Conservation (phyloP, 768 basidiomycete species). For the Leccinum subgranulosum region DNA sequence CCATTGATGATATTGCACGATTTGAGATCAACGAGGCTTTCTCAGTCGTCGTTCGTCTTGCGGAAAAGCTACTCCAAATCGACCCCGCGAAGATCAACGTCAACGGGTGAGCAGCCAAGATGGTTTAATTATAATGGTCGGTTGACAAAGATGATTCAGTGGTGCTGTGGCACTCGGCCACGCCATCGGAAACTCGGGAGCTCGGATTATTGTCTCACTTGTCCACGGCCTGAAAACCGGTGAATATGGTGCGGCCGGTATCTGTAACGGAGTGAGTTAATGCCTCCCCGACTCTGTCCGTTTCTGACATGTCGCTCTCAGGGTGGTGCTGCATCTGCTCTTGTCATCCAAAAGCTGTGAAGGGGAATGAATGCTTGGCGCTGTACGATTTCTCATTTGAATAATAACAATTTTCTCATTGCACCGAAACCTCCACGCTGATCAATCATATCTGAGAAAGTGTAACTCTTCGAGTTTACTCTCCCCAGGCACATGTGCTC, state of each 20-base stretch:
- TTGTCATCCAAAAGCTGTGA: constrained; percentile 86
- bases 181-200: constrained; percentile 94
- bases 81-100: constrained; percentile 89
- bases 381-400: constrained; percentile 15
- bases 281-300: neutral
- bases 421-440: constrained; percentile 2
- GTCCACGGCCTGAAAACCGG: constrained; percentile 89
- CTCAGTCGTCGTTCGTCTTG: constrained; percentile 88
- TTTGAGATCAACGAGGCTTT: constrained; percentile 99
- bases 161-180: constrained; percentile 96
- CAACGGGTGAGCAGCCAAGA: constrained; percentile 58
- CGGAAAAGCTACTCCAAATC: constrained; percentile 82
- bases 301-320: constrained; percentile 32
- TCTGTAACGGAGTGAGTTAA: constrained; percentile 89
- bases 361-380: constrained; percentile 14
- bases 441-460: constrained; percentile 9
- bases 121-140: constrained; percentile 1
- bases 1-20: constrained; percentile 77
- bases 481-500: constrained; percentile 1
- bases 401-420: constrained; percentile 14
- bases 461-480: neutral
- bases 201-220: constrained; percentile 91
- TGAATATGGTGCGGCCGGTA: constrained; percentile 92
- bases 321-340: constrained; percentile 91
- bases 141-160: constrained; percentile 40